These are phyloP conservation scores for Dendrobium catenatum DNA, from an alignment of 106 monocot genomes.

Conservation along the genomic window DNA sequence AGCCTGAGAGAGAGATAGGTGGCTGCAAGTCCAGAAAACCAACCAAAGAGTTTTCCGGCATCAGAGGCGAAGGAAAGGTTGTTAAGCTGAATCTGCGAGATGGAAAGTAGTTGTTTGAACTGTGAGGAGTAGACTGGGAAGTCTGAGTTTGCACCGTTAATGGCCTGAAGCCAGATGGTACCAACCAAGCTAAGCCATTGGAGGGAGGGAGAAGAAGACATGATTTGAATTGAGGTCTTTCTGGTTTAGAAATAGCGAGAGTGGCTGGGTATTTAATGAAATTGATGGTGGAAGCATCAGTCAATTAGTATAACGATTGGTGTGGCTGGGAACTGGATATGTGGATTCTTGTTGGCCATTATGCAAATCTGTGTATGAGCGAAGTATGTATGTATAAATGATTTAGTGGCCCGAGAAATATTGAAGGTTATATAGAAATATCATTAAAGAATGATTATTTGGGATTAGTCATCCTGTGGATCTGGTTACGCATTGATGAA, in stretches of 20 bases:
- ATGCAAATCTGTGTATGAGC: not conserved
- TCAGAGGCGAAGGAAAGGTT: slow-evolving; percentile 80
- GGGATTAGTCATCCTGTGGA: too few relatives aligned
- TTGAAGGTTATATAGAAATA: too few relatives aligned
- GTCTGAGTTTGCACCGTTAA: slow-evolving; percentile 62
- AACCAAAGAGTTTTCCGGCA: slow-evolving; percentile 70
- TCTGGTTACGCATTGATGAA: too few relatives aligned
- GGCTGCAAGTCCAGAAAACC: slow-evolving; percentile 60
- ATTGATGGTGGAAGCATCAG: not conserved
- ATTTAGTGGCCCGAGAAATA: too few relatives aligned
- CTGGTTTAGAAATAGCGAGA: too few relatives aligned
- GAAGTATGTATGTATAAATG: too few relatives aligned
- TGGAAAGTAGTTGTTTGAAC: slow-evolving; percentile 57
- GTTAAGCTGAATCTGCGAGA: slow-evolving; percentile 76
- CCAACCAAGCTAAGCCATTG: slow-evolving; percentile 72
- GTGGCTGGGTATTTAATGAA: not conserved
- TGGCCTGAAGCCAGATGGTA: slow-evolving; percentile 67
- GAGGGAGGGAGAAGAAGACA: slow-evolving; percentile 23
- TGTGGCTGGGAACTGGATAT: slow-evolving; percentile 12
- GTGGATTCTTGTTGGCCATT: slow-evolving; percentile 30
- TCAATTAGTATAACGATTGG: not conserved
- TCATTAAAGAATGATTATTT: too few relatives aligned
- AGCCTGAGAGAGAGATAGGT: slow-evolving; percentile 46
- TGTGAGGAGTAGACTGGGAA: slow-evolving; percentile 83
- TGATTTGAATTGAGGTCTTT: not conserved